Conservation (phyloP, 306 rosid species). For the Lathyrus oleraceus region DNA sequence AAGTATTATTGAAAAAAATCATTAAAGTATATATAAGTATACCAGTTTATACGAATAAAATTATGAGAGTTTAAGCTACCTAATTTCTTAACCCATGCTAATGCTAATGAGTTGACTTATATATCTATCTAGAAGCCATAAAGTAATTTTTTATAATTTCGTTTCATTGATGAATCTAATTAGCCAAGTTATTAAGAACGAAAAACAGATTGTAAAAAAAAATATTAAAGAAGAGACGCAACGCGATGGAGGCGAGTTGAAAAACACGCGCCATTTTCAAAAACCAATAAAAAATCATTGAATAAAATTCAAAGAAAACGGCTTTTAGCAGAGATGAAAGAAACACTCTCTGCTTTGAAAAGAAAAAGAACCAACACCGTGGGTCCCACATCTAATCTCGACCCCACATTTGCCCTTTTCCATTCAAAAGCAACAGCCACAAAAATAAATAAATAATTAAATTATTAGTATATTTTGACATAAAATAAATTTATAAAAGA, state of each 20-base stretch:
- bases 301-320: conserved; percentile 32
- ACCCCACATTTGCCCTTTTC: background rate
- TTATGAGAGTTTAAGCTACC: too few species aligned
- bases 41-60: too few species aligned
- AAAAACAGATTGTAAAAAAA: background rate
- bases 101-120: too few species aligned
- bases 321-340: conserved; percentile 17
- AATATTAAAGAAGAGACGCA: background rate
- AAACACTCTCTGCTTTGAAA: conserved; percentile 18
- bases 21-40: too few species aligned
- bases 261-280: background rate
- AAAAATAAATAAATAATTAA: background rate
- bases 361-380: conserved; percentile 56
- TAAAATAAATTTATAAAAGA: background rate
- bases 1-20: too few species aligned
- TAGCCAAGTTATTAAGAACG: too few species aligned
- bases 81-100: too few species aligned
- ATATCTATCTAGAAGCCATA: too few species aligned
- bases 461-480: background rate
- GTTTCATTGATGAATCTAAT: too few species aligned
- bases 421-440: background rate
- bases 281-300: background rate
- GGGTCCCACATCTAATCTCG: conserved; percentile 40
- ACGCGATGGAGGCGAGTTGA: background rate
- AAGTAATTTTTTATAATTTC: too few species aligned